Evolutionary conservation across 2,329 filamentous ascomycete genomes (phyloP).

Genomic region (Chalara sp.): DNA sequence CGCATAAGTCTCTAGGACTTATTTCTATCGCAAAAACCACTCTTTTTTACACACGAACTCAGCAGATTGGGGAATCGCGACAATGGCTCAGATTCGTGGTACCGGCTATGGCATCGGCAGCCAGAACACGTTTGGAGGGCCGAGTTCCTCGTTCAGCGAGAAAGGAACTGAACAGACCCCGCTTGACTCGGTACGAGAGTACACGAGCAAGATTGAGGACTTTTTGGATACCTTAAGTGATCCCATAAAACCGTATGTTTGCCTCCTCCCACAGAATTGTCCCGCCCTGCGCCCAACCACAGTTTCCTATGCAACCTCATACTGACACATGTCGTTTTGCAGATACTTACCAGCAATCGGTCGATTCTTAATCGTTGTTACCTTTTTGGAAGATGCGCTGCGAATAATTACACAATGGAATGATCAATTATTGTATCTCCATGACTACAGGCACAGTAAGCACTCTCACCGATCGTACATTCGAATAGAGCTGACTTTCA

Average conservation of each 20-base stretch:
- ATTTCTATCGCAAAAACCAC: too few species aligned
- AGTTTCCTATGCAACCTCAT: slow-evolving; percentile 3
- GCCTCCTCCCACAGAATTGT: slow-evolving; percentile 2
- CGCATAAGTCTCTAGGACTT: too few species aligned
- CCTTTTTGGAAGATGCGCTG: slow-evolving; percentile 93
- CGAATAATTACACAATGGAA: slow-evolving; percentile 96
- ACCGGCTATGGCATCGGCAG: slow-evolving; percentile 37
- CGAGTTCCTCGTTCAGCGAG: slow-evolving; percentile 22
- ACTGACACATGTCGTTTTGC: slow-evolving; percentile 10
- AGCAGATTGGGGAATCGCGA: slow-evolving; percentile 15
- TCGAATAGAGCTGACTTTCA: slow-evolving; percentile 9
- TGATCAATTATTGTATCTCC: slow-evolving; percentile 89
- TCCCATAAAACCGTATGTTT: slow-evolving; percentile 85
- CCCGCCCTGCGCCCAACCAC: not conserved
- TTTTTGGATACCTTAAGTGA: slow-evolving; percentile 80
- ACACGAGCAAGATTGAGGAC: slow-evolving; percentile 98
- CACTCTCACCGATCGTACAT: not conserved
- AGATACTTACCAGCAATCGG: slow-evolving; percentile 94
- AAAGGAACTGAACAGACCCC: slow-evolving; percentile 28
- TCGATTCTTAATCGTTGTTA: slow-evolving; percentile 95
- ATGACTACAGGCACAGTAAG: slow-evolving; percentile 86
- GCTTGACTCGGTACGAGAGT: slow-evolving; percentile 82
- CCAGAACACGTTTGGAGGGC: slow-evolving; percentile 30
- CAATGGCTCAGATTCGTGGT: slow-evolving; percentile 53
- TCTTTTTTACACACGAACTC: too few species aligned